Evolutionary conservation across 2,329 filamentous ascomycete species (phyloP).

Genomic region (Lizonia empirigonia): DNA sequence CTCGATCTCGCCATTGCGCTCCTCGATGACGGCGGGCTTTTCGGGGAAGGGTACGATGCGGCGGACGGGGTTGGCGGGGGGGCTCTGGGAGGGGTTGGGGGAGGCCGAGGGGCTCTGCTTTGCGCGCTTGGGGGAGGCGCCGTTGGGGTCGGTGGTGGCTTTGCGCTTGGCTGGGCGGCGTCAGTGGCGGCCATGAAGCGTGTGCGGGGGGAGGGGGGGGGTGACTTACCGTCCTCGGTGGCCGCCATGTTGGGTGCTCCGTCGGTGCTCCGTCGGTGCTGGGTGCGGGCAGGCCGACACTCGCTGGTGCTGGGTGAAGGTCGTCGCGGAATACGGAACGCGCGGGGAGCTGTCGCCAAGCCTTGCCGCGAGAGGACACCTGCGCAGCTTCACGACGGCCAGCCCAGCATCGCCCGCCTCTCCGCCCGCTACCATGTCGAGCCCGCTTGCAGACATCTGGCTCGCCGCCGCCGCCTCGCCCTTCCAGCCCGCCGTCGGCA

Average conservation of each 20-base stretch:
- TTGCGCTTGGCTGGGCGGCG: conserved; percentile 67
- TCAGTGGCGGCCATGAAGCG: no score
- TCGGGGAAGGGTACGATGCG: conserved; percentile 85
- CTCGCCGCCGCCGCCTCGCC: conserved; percentile 87
- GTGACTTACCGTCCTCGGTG: conserved; percentile 46
- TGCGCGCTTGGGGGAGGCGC: conserved; percentile 65
- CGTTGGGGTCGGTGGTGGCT: conserved; percentile 71
- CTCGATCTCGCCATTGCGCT: conserved; percentile 91
- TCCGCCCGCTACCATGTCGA: conserved; percentile 44
- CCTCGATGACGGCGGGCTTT: conserved; percentile 92
- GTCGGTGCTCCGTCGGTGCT: no score
- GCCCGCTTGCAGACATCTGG: conserved; percentile 80
- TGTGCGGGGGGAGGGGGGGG: no score
- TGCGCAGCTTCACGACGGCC: conserved; percentile 22
- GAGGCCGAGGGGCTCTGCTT: conserved; percentile 45
- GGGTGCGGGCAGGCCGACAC: no score
- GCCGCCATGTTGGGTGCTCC: conserved; percentile 40
- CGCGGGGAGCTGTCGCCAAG: conserved; percentile 20
- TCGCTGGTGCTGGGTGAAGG: conserved; percentile 1
- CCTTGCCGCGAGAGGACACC: conserved; percentile 43
- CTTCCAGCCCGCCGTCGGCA: conserved; percentile 79
- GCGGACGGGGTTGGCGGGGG: conserved; percentile 52
- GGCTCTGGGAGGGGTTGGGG: conserved; percentile 40
- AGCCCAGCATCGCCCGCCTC: conserved; percentile 10
- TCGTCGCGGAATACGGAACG: conserved; percentile 26